Base-by-base conservation (phyloP, 1,284 basidiomycete genomes). In the Stereum hirsutum region DNA sequence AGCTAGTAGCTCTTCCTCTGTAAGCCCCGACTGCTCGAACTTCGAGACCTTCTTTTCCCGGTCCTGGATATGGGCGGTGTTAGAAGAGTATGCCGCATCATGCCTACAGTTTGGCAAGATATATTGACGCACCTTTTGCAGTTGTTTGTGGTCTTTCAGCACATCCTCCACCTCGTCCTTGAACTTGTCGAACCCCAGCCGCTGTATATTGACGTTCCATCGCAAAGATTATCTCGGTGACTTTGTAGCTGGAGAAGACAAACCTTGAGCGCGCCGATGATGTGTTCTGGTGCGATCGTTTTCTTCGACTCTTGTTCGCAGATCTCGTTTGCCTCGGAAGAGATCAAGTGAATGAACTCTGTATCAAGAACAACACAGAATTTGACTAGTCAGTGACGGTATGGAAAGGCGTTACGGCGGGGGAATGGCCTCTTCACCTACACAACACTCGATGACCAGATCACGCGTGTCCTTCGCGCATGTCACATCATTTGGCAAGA, bases 251-350 rank as follows among this genome's bases (percentile, higher is more conserved):
- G 19, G 28, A n/a, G n/a, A n/a, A 27, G 30, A 50, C 73, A 38
- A 46, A 91, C 92, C 70, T 92, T 90, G 41, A 99, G 69, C 5
- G 95, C 96, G 28, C 78, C 72, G 34, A 97, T 85, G 38, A 99
- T 94, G 59, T 99, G 95, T 57, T 99, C 95, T 2, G 96, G 95
- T 4, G 93, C 90, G 54, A 99, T 99, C 0, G 95, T 99, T 72
- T 99, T 99, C 70, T 98, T 98, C n/a, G 89, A 87, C 57, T 94
- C 92, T 60, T 90, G 85, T 58, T 99, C 96, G 62, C 96, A 99
- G 46, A 97, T 91, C 53, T 97, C 92, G 64, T 99, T 99, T 42
- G 94, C 89, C 63, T 98, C 93, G 6, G 94, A 94, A 12, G 96
- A 96, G 58, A 99, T 87, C 59, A 99, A 69, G 59, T 97, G 91